Evolutionary conservation across 257 asterid species (phyloP), one percentile per base, ranked within the genome.

Genomic region (Jasminum sambac): DNA sequence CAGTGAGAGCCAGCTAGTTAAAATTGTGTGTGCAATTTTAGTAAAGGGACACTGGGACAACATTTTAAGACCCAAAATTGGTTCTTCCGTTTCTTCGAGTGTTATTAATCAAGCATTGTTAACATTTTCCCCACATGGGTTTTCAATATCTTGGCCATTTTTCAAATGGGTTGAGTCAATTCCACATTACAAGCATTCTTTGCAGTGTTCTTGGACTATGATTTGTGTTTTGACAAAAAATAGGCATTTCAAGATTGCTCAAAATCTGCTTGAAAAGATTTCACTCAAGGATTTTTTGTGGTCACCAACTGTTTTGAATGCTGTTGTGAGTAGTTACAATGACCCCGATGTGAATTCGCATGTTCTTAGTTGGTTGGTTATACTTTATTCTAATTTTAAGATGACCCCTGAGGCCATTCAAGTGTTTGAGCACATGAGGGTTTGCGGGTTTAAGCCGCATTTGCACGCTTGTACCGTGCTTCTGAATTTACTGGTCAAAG

Each of bases 291-390:
- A 94, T 60, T 91, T 89, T 64, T 65, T 94, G 72, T 91, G 95
- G 2, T 89, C 96, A n/a, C 96, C 98, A 0, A 19, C 87, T 9
- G 96, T 94, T 67, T 82, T 94, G 86, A 91, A 87, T 68, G 86
- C 95, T 14, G 78, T 94, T 13, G 85, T 84, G 65, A 72, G 76
- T 48, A 58, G 78, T 62, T 58, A 77, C 52, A 72, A 44, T 38
- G 87, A 80, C 52, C 64, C 71, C 9, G 95, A 86, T 68, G 96
- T 91, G 82, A 90, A 86, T 74, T 79, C 95, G 0, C 96, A 88
- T 75, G 89, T 89, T 79, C 78, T 94, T 86, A 91, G 98, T 70
- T 91, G 97, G 97, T 76, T 94, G 87, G 86, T 94, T 79, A 94
- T 91, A 68, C 85, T 81, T 72, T 91, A 87, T 79, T 95, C 92